These are phyloP conservation scores for Capsicum pubescens DNA, from an alignment of 257 asterid species.

Conservation along the genomic window DNA sequence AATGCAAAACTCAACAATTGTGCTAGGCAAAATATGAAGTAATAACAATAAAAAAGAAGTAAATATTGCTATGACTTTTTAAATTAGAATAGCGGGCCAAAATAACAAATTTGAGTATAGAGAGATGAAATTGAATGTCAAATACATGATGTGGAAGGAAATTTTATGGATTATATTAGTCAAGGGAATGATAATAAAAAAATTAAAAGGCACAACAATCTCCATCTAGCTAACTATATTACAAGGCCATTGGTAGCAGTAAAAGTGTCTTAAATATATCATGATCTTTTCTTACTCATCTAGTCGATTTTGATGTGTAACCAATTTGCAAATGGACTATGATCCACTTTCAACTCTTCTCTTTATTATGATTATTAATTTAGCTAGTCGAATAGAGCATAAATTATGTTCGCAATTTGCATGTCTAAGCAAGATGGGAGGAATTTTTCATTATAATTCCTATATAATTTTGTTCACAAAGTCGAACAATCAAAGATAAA, in stretches of 20 bases:
- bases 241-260: neutral
- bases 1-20: too few relatives aligned
- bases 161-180: too few relatives aligned
- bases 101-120: too few relatives aligned
- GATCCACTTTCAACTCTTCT: neutral
- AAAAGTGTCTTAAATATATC: neutral
- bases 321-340: neutral
- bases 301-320: neutral
- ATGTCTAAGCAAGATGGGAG: neutral
- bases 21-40: too few relatives aligned
- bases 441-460: neutral
- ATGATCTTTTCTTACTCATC: slow-evolving; percentile 10
- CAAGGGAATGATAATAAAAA: neutral
- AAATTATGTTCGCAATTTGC: slow-evolving; percentile 5
- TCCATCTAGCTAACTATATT: neutral
- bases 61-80: too few relatives aligned
- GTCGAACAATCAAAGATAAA: neutral
- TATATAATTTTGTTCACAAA: neutral
- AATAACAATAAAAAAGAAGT: too few relatives aligned
- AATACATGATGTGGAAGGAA: too few relatives aligned
- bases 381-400: neutral
- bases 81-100: too few relatives aligned
- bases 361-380: neutral
- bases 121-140: too few relatives aligned
- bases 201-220: neutral